Conservation (phyloP, 2,329 filamentous ascomycete species). For the Rhinocladiella similis region DNA sequence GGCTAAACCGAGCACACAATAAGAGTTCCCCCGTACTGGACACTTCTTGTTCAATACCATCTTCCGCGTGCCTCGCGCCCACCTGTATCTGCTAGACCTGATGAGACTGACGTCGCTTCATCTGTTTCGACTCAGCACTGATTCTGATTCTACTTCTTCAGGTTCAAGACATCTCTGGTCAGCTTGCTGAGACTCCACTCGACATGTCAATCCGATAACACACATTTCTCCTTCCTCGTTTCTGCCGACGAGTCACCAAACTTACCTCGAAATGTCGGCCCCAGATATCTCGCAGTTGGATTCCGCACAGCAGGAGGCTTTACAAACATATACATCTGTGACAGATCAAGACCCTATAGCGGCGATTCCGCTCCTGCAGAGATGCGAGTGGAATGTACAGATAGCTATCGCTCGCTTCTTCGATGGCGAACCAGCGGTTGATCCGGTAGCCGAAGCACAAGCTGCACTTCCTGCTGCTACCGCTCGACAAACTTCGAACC, state of each 20-base stretch:
- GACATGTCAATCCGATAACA: background rate
- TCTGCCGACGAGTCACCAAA: background rate
- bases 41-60: background rate
- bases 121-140: background rate
- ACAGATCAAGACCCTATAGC: conserved; percentile 78
- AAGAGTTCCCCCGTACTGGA: too few species aligned
- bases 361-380: conserved; percentile 74
- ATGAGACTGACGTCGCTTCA: background rate
- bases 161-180: too few species aligned
- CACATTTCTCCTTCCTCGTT: background rate
- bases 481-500: conserved; percentile 69
- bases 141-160: background rate
- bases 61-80: background rate
- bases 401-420: conserved; percentile 98
- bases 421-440: conserved; percentile 79
- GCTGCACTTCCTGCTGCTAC: conserved; percentile 63
- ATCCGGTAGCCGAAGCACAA: conserved; percentile 75
- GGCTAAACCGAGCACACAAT: too few species aligned
- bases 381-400: conserved; percentile 97
- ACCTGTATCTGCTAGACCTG: background rate
- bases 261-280: conserved; percentile 44
- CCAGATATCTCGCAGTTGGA: conserved; percentile 67
- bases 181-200: background rate
- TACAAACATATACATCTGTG: conserved; percentile 85
- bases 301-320: conserved; percentile 73